These are phyloP conservation scores for Plasmodium gallinaceum DNA, from an alignment of 169 alveolate species.

Conservation along the genomic window DNA sequence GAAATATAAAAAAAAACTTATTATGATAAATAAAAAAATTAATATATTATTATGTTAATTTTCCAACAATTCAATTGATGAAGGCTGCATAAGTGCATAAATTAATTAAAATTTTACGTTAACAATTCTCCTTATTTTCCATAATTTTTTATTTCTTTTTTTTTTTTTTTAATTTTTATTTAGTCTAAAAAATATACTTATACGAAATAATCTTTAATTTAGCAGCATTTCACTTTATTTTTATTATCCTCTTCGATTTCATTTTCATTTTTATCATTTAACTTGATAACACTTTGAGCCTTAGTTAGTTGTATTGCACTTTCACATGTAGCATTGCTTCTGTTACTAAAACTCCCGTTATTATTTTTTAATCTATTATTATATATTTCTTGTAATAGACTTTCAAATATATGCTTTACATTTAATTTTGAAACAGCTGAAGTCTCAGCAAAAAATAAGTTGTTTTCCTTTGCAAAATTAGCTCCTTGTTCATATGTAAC, in stretches of 20 bases:
- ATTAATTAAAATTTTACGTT: too few relatives aligned
- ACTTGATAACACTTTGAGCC: constrained; percentile 42
- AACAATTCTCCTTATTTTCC: too few relatives aligned
- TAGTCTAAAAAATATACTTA: too few relatives aligned
- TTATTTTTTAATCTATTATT: constrained; percentile 71
- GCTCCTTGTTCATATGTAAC: constrained; percentile 87
- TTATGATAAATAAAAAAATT: background rate
- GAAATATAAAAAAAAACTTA: background rate
- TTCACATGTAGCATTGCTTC: constrained; percentile 55
- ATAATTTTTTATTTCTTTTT: too few relatives aligned
- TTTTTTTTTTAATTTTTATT: too few relatives aligned
- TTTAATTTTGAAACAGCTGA: constrained; percentile 96
- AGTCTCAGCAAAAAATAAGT: constrained; percentile 95
- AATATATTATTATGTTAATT: background rate
- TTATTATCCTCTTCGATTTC: constrained; percentile 10
- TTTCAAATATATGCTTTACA: constrained; percentile 98
- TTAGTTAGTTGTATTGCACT: constrained; percentile 58
- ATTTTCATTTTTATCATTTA: constrained; percentile 38
- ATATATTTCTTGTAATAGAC: constrained; percentile 91
- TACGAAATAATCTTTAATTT: background rate
- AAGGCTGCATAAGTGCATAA: too few relatives aligned
- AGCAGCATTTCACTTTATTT: constrained; percentile 26
- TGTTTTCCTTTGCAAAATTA: constrained; percentile 92
- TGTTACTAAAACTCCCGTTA: constrained; percentile 34
- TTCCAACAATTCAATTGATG: too few relatives aligned